A percentile compares a stretch with the other conserved stretches of the same genome.
Conservation (phyloP, 2,329 filamentous ascomycete genomes). For the Emergomyces pasteurianus region DNA sequence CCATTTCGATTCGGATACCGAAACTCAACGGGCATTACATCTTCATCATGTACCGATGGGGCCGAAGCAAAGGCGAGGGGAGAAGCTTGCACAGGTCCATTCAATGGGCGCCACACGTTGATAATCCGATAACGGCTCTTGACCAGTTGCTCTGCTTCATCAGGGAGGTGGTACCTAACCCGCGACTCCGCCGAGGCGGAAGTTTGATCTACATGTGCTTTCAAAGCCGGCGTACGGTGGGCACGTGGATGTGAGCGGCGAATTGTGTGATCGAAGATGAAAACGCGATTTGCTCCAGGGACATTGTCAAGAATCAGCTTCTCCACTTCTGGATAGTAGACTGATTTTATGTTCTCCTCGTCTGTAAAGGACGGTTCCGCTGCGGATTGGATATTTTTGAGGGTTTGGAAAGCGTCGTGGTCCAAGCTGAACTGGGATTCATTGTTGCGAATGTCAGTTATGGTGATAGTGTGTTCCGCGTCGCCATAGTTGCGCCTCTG, state of each 20-base stretch:
- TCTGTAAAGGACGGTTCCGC: conserved; percentile 51
- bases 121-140: conserved; percentile 65
- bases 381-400: conserved; percentile 44
- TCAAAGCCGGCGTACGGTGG: conserved; percentile 54
- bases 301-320: conserved; percentile 54
- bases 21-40: conserved; percentile 62
- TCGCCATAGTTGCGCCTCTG: conserved; percentile 55
- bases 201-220: conserved; percentile 79
- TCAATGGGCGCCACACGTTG: conserved; percentile 70
- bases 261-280: conserved; percentile 82
- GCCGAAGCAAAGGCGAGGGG: conserved; percentile 49
- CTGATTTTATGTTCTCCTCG: conserved; percentile 53
- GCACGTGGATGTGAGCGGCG: conserved; percentile 52
- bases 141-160: conserved; percentile 56
- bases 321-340: conserved; percentile 82
- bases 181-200: conserved; percentile 51
- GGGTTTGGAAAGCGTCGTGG: conserved; percentile 60
- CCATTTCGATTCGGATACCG: conserved; percentile 59
- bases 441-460: conserved; percentile 62
- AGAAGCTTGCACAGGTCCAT: conserved; percentile 43
- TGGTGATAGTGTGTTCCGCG: conserved; percentile 39
- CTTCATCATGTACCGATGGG: conserved; percentile 43
- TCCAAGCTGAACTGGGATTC: conserved; percentile 58
- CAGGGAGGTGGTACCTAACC: conserved; percentile 54
- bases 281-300: conserved; percentile 52